Percentiles rank a stretch among this genome's conserved stretches.
Evolutionary conservation across 176 grass and related monocot genomes (phyloP).

Genomic region (Otatea glauca): DNA sequence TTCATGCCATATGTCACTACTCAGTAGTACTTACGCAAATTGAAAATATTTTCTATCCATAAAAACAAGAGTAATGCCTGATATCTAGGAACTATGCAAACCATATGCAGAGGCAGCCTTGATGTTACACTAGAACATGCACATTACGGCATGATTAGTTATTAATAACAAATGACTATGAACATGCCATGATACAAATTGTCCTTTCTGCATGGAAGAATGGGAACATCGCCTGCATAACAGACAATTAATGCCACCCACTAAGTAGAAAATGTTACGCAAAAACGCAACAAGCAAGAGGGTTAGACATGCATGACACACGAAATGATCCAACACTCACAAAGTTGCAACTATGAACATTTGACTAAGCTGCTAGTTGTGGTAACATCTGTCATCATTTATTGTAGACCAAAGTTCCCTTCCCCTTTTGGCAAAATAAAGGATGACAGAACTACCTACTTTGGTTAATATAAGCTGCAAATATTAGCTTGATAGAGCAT

Average conservation of each 20-base stretch:
- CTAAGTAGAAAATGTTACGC: not conserved
- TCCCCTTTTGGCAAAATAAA: slow-evolving; percentile 3
- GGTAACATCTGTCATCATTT: slow-evolving; percentile 19
- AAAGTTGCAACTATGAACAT: not conserved
- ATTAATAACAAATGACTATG: not conserved
- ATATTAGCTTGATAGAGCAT: not conserved
- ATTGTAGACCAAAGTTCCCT: not conserved
- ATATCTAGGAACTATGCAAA: not conserved
- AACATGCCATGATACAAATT: not conserved
- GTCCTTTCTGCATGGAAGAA: not conserved
- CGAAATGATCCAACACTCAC: not conserved
- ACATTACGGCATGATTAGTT: not conserved
- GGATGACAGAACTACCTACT: not conserved
- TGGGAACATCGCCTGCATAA: not conserved
- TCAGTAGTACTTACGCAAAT: not conserved
- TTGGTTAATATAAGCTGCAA: slow-evolving; percentile 15
- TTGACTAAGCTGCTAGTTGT: not conserved
- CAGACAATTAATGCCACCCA: not conserved
- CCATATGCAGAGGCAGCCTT: not conserved
- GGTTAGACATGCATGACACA: slow-evolving; percentile 1
- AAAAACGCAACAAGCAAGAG: not conserved
- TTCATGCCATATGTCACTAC: not conserved
- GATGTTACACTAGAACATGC: not conserved
- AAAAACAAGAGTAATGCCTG: not conserved
- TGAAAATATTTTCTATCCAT: not conserved